Percentiles rank a stretch among this genome's conserved stretches.
phyloP scores from a whole-genome alignment of 768 basidiomycete species.

The Tulasnella sp. region DNA sequence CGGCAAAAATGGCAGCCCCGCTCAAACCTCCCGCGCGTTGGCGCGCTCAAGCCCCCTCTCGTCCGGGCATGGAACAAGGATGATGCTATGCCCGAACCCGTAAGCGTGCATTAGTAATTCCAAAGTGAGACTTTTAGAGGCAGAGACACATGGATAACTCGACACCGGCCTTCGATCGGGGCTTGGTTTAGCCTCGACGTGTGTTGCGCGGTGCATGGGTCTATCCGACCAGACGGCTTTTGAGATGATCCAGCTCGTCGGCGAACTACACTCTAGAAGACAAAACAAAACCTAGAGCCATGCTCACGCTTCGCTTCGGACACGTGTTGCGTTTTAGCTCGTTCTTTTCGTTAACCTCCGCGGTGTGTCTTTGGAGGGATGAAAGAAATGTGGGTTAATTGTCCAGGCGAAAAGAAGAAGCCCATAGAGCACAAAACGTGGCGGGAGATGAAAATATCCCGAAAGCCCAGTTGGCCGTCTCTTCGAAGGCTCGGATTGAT shows the following conservation, averaged over 20 bases:
- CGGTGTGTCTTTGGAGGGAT: background rate
- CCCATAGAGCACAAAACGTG: too few relatives aligned
- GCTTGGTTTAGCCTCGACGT: background rate
- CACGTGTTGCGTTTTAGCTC: background rate
- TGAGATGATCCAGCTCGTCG: background rate
- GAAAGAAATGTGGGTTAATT: background rate
- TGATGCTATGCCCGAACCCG: background rate
- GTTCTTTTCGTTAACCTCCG: background rate
- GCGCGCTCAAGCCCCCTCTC: background rate
- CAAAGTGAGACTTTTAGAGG: background rate
- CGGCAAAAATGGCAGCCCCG: background rate
- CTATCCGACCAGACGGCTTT: too few relatives aligned
- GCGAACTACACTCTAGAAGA: background rate
- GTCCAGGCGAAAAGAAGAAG: too few relatives aligned
- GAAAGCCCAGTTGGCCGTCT: background rate
- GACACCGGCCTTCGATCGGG: background rate
- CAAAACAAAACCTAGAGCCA: background rate
- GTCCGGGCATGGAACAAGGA: background rate
- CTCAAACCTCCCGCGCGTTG: background rate
- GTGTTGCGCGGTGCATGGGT: background rate
- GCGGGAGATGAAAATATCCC: background rate
- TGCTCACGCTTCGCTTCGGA: background rate
- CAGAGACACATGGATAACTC: background rate
- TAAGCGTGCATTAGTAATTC: background rate
- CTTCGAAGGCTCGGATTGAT: background rate